phyloP scores from a whole-genome alignment of 257 asterid genomes.

The Solanum pimpinellifolium region DNA sequence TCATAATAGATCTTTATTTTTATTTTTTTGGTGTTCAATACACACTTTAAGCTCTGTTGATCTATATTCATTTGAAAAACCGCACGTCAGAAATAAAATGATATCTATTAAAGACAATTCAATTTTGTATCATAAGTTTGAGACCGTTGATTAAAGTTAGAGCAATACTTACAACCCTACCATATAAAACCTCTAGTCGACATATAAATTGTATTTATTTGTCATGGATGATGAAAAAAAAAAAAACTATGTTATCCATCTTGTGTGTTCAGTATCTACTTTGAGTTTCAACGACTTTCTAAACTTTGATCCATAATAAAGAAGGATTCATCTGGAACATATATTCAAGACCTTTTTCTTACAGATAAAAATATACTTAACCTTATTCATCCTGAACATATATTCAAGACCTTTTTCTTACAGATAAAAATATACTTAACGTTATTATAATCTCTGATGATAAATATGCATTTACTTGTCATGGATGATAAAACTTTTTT shows the following conservation, averaged over 20 bases:
- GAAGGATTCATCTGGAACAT: rapidly evolving
- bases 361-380: background rate
- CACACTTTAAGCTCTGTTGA: rapidly evolving
- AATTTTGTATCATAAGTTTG: too few relatives aligned
- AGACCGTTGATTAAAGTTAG: background rate
- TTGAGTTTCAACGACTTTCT: background rate
- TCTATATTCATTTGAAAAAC: background rate
- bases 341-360: background rate
- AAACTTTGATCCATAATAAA: background rate
- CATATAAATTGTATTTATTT: background rate
- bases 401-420: background rate
- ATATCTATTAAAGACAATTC: too few relatives aligned
- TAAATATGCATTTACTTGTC: background rate
- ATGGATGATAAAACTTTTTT: background rate
- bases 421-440: background rate
- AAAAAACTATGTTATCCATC: too few relatives aligned
- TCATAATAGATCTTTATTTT: background rate
- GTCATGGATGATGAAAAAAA: background rate
- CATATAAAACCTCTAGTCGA: background rate
- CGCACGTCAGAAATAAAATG: too few relatives aligned
- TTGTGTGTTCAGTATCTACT: background rate
- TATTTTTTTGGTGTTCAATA: background rate
- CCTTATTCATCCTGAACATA: rapidly evolving
- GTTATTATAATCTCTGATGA: background rate
- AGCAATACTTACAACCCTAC: background rate